phyloP scores from a whole-genome alignment of 1,139 yeast species.

The Tardiomyces depauwii region DNA sequence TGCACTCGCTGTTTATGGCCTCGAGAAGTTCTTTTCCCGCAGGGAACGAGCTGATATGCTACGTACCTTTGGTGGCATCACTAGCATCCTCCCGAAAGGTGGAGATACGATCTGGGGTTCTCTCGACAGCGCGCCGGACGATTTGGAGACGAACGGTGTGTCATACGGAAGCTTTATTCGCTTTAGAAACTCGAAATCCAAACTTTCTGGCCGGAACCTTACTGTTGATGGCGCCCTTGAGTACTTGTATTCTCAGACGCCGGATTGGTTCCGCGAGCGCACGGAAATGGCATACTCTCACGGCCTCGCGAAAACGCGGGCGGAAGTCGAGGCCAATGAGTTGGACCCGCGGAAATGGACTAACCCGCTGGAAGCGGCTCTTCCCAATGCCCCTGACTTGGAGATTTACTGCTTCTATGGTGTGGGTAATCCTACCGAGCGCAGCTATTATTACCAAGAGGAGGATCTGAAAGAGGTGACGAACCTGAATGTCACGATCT shows the following conservation, averaged over 20 bases:
- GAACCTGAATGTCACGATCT: constrained; percentile 56
- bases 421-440: constrained; percentile 89
- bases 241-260: constrained; percentile 50
- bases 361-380: constrained; percentile 82
- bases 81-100: constrained; percentile 95
- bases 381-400: constrained; percentile 91
- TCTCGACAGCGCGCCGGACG: constrained; percentile 37
- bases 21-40: constrained; percentile 86
- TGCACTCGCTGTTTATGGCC: constrained; percentile 84
- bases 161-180: constrained; percentile 70
- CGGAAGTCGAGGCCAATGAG: constrained; percentile 53
- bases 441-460: constrained; percentile 79
- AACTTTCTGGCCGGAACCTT: constrained; percentile 38
- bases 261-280: constrained; percentile 63
- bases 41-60: constrained; percentile 79
- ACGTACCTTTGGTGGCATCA: constrained; percentile 83
- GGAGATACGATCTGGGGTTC: constrained; percentile 87
- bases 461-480: constrained; percentile 35
- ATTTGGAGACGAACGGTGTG: constrained; percentile 35
- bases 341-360: constrained; percentile 71
- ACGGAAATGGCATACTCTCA: constrained; percentile 62
- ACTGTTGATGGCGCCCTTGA: constrained; percentile 62
- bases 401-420: constrained; percentile 87
- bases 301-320: constrained; percentile 54
- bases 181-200: constrained; percentile 38